Base-by-base conservation (phyloP, 2,329 filamentous ascomycete genomes). In the Sporothrix pallida region DNA sequence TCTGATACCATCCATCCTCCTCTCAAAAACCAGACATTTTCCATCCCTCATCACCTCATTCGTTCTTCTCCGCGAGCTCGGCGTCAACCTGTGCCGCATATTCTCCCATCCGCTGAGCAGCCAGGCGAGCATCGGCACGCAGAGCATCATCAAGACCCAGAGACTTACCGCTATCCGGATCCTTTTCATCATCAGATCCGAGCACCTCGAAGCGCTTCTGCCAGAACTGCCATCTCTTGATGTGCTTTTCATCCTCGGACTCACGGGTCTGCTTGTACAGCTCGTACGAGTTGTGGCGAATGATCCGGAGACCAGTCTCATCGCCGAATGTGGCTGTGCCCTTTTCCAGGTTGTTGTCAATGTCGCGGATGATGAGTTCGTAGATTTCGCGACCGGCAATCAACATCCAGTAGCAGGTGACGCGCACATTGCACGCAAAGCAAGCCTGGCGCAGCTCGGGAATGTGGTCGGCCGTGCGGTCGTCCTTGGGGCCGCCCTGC, bases 31-130 rank as follows among this genome's bases (percentile, higher is more conserved):
- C 31, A 37, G 4, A 37, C 31, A 37, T 37, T 26, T 26, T 12
- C 13, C n/a, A 6, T 65, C 62, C 42, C 20, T 13, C 37, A 15
- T 65, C 60, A 65, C 60, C 15, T 46, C 60, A 46, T 23, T 20
- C 42, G 31, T 7, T 37, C n/a, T 67, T 26, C 20, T 48, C 62
- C 23, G 42, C 42, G 23, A 67, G 20, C n/a, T 67, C 62, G 9
- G 42, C 62, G 12, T 67, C 62, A 12, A 67, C 42, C 62, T 23
- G 42, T 44, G 62, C 20, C 42, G 23, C 20, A 44, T 48, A 48
- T 13, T 46, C 62, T 12, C 10, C 42, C 62, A 67, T 67, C 42
- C 62, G 42, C 62, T 67, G n/a, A n/a, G 62, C 62, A 46, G 62
- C 9, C 62, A 67, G 44, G n/a, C 62, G 42, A 13, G 62, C 62